Percentiles rank a stretch among this genome's conserved stretches.
Conservation (phyloP, 495 filamentous ascomycete species). For the Daldinia bambusicola region DNA sequence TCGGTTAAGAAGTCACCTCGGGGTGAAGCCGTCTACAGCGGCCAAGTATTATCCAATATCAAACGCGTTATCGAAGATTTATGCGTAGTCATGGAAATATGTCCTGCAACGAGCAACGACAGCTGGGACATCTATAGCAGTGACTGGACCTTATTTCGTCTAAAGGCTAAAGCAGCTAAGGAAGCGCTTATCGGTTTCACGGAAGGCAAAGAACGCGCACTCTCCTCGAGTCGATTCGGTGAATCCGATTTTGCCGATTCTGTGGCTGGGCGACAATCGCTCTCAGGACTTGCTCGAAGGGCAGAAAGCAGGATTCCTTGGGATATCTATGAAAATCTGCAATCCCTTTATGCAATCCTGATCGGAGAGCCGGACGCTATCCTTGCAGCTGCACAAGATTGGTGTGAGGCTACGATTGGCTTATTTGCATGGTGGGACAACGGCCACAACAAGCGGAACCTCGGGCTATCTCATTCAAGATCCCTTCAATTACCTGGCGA, state of each 20-base stretch:
- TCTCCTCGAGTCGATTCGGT: constrained; percentile 49
- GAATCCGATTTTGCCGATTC: constrained; percentile 51
- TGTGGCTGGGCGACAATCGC: constrained; percentile 47
- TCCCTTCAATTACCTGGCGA: constrained; percentile 45
- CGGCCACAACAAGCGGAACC: constrained; percentile 64
- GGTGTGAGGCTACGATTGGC: constrained; percentile 85
- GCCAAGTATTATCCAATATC: constrained; percentile 76
- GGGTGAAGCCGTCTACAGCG: constrained; percentile 71
- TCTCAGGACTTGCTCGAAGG: constrained; percentile 70
- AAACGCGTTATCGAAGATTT: constrained; percentile 72
- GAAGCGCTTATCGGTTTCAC: constrained; percentile 77
- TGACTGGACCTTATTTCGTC: constrained; percentile 83
- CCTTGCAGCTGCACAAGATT: constrained; percentile 76
- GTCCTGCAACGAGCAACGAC: constrained; percentile 71
- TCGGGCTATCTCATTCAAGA: constrained; percentile 52
- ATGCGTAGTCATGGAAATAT: constrained; percentile 71
- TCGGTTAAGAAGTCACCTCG: constrained; percentile 64
- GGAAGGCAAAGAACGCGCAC: constrained; percentile 68
- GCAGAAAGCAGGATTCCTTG: constrained; percentile 86
- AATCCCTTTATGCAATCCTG: constrained; percentile 77
- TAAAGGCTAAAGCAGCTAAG: constrained; percentile 70
- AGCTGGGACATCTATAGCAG: constrained; percentile 77
- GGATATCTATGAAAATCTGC: constrained; percentile 83
- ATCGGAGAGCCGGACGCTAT: constrained; percentile 77
- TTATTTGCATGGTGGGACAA: constrained; percentile 91